Conservation (phyloP, 2,329 filamentous ascomycete species). For the Penicillium sp. region DNA sequence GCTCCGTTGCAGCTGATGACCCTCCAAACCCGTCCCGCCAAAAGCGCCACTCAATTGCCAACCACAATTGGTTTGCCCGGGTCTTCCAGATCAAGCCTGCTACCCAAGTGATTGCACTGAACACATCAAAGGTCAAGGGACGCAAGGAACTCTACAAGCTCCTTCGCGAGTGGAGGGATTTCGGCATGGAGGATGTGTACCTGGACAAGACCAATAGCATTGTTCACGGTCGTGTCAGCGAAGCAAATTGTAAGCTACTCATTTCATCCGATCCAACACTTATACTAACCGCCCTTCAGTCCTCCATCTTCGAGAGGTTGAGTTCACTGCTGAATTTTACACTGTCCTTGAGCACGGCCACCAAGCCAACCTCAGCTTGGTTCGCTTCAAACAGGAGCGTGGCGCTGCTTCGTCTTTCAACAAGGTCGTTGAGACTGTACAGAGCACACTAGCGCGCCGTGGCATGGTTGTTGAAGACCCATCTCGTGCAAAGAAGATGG, state of each 20-base stretch:
- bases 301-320: conserved; percentile 79
- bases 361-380: conserved; percentile 71
- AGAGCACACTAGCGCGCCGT: conserved; percentile 63
- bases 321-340: conserved; percentile 83
- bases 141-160: conserved; percentile 73
- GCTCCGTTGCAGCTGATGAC: conserved; percentile 17
- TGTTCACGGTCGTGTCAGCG: conserved; percentile 73
- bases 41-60: conserved; percentile 18
- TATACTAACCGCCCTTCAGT: conserved; percentile 49
- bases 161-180: conserved; percentile 74
- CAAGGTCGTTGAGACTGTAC: conserved; percentile 74
- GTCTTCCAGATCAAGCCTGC: conserved; percentile 88
- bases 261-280: not conserved
- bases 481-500: conserved; percentile 67
- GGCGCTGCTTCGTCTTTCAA: conserved; percentile 91
- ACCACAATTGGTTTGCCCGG: conserved; percentile 83
- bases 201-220: conserved; percentile 76
- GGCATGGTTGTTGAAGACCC: conserved; percentile 67
- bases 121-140: conserved; percentile 66
- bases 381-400: conserved; percentile 82
- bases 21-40: conserved; percentile 9
- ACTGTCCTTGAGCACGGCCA: conserved; percentile 82
- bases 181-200: conserved; percentile 75
- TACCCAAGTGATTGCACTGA: conserved; percentile 70
- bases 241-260: conserved; percentile 68